A percentile compares a stretch with the other conserved stretches of the same genome.
Evolutionary conservation across 768 basidiomycete species (phyloP).

Genomic region (Russula sp.): DNA sequence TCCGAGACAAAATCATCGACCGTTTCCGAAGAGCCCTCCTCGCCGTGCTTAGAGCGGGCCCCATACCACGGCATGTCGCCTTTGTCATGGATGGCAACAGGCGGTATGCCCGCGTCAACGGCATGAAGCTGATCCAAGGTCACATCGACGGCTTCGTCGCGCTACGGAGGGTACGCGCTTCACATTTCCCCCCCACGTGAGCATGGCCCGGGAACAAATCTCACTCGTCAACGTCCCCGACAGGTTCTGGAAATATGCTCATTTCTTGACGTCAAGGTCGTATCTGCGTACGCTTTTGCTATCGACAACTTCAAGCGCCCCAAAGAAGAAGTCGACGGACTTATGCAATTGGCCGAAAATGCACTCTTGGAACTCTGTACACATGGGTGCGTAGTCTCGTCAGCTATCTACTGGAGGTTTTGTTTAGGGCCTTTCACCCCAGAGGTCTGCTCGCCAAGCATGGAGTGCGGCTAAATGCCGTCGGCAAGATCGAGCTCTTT

Average conservation of each 20-base stretch:
- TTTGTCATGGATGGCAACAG: conserved; percentile 99
- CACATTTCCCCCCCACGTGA: background rate
- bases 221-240: background rate
- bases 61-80: conserved; percentile 83
- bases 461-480: conserved; percentile 76
- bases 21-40: conserved; percentile 47
- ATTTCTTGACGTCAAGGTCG: conserved; percentile 69
- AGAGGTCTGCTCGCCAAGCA: conserved; percentile 79
- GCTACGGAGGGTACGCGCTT: conserved; percentile 60
- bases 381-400: conserved; percentile 59
- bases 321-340: conserved; percentile 74
- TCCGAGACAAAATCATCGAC: conserved; percentile 22
- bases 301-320: conserved; percentile 95
- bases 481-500: conserved; percentile 72
- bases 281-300: conserved; percentile 95
- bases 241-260: conserved; percentile 86
- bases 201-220: background rate
- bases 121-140: conserved; percentile 65
- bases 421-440: background rate
- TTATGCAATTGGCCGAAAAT: conserved; percentile 80
- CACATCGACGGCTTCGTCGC: conserved; percentile 82
- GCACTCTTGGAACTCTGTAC: conserved; percentile 72
- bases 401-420: background rate
- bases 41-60: conserved; percentile 67
- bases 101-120: conserved; percentile 70